phyloP scores from a whole-genome alignment of 1,284 basidiomycete genomes.

The Ustilago hordei region DNA sequence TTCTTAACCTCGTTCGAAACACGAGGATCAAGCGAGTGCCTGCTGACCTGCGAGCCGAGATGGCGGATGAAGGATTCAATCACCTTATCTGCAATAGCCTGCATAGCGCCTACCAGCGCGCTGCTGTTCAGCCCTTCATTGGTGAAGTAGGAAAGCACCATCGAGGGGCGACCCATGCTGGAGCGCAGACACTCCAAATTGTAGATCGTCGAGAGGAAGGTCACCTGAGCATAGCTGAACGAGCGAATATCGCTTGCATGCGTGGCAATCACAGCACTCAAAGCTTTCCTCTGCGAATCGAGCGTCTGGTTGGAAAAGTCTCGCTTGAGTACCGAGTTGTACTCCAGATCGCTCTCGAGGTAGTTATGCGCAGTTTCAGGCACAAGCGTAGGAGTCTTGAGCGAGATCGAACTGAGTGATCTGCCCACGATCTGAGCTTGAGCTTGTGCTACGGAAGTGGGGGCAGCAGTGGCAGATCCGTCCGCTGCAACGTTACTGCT shows the following conservation, averaged over 20 bases:
- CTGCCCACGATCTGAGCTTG: conserved; percentile 75
- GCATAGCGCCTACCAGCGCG: conserved; percentile 79
- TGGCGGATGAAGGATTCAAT: conserved; percentile 67
- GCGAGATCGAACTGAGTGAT: conserved; percentile 80
- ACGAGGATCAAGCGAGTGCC: conserved; percentile 81
- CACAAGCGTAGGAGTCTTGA: conserved; percentile 87
- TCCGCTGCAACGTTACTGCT: conserved; percentile 18
- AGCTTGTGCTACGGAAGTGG: conserved; percentile 76
- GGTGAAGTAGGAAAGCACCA: conserved; percentile 86
- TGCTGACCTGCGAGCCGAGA: conserved; percentile 75
- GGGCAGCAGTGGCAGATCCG: conserved; percentile 14
- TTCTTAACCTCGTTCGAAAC: conserved; percentile 81
- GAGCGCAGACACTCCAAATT: conserved; percentile 91
- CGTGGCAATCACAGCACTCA: conserved; percentile 75
- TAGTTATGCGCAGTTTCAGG: conserved; percentile 86
- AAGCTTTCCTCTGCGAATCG: conserved; percentile 63
- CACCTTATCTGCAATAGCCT: conserved; percentile 87
- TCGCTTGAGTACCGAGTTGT: conserved; percentile 85
- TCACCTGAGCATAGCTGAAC: conserved; percentile 84
- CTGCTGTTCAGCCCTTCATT: conserved; percentile 85
- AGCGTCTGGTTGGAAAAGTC: conserved; percentile 59
- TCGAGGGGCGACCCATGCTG: conserved; percentile 82
- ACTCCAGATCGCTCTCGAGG: conserved; percentile 89
- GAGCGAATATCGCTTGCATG: conserved; percentile 80
- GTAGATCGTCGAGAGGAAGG: conserved; percentile 87